Evolutionary conservation across 345 rosid species (phyloP).

Genomic region (Trapa bicornis): DNA sequence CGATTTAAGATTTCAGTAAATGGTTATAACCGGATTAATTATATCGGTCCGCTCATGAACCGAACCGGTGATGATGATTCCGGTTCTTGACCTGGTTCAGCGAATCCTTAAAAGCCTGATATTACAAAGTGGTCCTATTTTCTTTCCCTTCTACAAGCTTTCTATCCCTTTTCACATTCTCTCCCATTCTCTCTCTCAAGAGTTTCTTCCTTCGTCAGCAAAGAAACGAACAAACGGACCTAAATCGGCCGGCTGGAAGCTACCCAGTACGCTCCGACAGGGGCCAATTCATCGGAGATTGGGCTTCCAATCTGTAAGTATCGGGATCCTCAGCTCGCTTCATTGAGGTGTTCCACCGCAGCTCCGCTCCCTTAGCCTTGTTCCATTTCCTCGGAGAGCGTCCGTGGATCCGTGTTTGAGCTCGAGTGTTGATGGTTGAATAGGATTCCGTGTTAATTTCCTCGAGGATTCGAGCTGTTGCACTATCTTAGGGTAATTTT

Average conservation of each 20-base stretch:
- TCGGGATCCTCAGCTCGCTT: slow-evolving; percentile 7
- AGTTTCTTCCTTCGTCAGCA: slow-evolving; percentile 25
- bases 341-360: slow-evolving; percentile 2
- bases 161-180: slow-evolving; percentile 16
- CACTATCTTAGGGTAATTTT: neutral
- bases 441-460: neutral
- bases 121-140: neutral
- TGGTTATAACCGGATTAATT: too few relatives aligned
- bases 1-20: too few relatives aligned
- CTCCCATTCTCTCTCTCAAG: slow-evolving; percentile 4
- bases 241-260: slow-evolving; percentile 4
- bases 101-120: neutral
- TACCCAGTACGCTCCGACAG: slow-evolving; percentile 11
- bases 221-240: slow-evolving; percentile 1
- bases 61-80: neutral
- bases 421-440: neutral
- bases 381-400: neutral
- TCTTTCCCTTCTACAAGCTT: slow-evolving; percentile 12
- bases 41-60: neutral
- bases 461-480: neutral
- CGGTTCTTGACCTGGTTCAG: neutral
- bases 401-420: neutral
- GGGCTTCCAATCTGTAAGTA: slow-evolving; percentile 8
- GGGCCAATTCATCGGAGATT: slow-evolving; percentile 4
- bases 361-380: neutral